Base-by-base conservation (phyloP, 1,139 yeast species). In the Eremothecium coryli region DNA sequence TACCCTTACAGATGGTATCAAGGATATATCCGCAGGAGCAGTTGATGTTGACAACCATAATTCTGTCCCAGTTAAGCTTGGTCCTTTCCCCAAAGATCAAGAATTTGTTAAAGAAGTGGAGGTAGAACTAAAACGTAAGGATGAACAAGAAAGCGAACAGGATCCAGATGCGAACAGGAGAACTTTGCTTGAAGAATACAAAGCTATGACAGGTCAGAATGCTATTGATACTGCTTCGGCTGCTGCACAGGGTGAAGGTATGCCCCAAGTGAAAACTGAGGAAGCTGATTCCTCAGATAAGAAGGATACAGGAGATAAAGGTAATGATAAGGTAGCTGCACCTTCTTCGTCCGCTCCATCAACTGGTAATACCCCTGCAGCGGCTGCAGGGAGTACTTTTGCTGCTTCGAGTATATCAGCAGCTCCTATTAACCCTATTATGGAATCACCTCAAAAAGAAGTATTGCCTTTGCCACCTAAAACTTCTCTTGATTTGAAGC, bases 91-190 rank as follows among this genome's bases (percentile, higher is more conserved):
- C 7, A 62, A 79, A 51, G 97, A 88, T 44, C 76, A 86, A 8
- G 95, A 85, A 35, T 82, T 82, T 44, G 71, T 75, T 32, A 78
- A 77, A 48, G 98, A 90, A 55, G 71, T 90, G 21, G 93, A 82
- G 53, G 76, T 86, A 2, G 94, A 84, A 52, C 64, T 90, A 41
- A 79, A 79, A 52, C 73, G 76, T 36, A 78, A 76, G 53, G 96
- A 88, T 55, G 84, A 76, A 31, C 59, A 59, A 39, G 64, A 60
- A 29, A 44, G 39, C 23, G 43, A 47, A 22, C 51, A 48, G 31
- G 34, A 35, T 24, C 40, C 35, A 21, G 37, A 28, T 13, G 31
- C 24, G 15, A 58, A 13, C 39, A 71, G 64, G 23, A 53, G 52
- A 12, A 54, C 69, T 3, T 54, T 75, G 28, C 63, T 68, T 3